Evolutionary conservation across 768 basidiomycete species (phyloP), one percentile per base, ranked within the genome.

Genomic region (Leccinellum luteum): DNA sequence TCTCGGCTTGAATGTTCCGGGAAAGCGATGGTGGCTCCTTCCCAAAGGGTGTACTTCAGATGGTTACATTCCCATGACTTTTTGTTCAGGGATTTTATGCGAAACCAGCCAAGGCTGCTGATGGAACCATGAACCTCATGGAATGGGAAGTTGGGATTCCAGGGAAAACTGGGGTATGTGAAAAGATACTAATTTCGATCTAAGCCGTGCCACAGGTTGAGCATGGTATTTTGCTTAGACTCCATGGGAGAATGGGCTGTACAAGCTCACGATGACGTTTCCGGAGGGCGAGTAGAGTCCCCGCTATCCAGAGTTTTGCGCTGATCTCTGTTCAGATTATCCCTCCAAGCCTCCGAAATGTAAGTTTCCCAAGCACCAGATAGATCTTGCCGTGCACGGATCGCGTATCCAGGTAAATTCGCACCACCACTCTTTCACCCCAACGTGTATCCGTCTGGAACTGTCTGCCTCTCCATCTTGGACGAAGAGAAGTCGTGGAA

Each of bases 401-500:
- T 60, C 30, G 44, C 55, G 43, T 61, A 47, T 65, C 41, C 69
- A 97, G 95, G 95, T 79, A 98, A 98, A 87, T 98, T 98, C 76
- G 79, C 86, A 1, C 97, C 96, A 2, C 89, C 96, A 34, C 78
- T 98, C 50, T 98, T 98, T 78, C 96, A 99, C 71, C 95, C 96
- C 27, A 98, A 98, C 70, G 95, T 99, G 54, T 99, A 98, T 70
- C 97, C 97, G 1, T 98, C 96, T 30, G 97, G 97, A 25, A 99
- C 97, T 19, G 95, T 98, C 48, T 98, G 96, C 73, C 79, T 99
- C 28, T 98, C 95, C 12, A 99, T 99, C 68, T 76, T 99, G 54
- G 96, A 98, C 68, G 97, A 99, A 70, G 97, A 99, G 75, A 98
- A 99, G 73, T 89, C 88, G 1, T 99, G 97, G 97, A 98, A 98